These are phyloP conservation scores for Colletotrichum salicis DNA, from an alignment of 2,329 filamentous ascomycete species.

Conservation along the genomic window DNA sequence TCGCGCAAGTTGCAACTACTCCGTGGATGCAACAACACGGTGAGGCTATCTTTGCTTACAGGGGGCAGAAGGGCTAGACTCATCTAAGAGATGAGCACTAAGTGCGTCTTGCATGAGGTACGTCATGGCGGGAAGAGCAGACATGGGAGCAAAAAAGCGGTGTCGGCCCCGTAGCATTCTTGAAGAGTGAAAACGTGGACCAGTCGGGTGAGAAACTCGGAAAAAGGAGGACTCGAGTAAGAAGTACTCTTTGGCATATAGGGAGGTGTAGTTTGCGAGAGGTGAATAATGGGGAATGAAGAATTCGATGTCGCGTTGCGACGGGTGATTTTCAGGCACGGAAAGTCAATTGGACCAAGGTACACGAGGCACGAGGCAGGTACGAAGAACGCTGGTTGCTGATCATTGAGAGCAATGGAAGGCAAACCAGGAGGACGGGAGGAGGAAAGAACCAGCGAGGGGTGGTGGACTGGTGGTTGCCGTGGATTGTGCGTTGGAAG, in stretches of 20 bases:
- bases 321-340: constrained; percentile 24
- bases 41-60: not conserved
- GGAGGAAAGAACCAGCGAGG: not conserved
- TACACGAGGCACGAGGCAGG: not conserved
- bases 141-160: constrained; percentile 1
- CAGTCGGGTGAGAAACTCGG: not conserved
- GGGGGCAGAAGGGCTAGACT: not conserved
- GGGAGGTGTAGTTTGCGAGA: not conserved
- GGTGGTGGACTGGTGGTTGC: not conserved
- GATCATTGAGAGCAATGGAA: not conserved
- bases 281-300: not conserved
- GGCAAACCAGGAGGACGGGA: not conserved
- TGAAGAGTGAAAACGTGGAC: not conserved
- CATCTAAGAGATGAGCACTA: not conserved
- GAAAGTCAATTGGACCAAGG: constrained; percentile 21
- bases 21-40: too few relatives aligned
- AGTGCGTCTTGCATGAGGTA: not conserved
- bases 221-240: not conserved
- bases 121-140: not conserved
- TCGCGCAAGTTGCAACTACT: not conserved
- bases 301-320: not conserved
- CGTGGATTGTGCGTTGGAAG: not conserved
- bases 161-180: not conserved
- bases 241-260: not conserved
- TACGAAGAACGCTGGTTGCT: constrained; percentile 5